Percentiles rank a stretch among this genome's conserved stretches.
These are phyloP conservation scores for Ceratocystis diversiconidia DNA, from an alignment of 2,329 filamentous ascomycete genomes.

Conservation along the genomic window DNA sequence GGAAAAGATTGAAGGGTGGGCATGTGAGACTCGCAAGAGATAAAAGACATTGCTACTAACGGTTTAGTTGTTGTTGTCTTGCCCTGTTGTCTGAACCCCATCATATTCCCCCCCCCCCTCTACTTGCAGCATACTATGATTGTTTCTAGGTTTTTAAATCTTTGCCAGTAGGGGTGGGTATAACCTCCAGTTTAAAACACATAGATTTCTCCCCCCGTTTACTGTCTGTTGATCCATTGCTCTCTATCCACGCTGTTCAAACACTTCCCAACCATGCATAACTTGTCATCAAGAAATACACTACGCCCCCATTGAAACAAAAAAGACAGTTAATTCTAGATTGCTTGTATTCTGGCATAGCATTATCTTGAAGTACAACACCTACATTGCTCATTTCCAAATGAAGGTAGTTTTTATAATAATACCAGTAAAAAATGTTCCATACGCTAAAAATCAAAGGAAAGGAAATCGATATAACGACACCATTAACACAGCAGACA, in stretches of 20 bases:
- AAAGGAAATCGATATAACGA: not conserved
- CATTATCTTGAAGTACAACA: not conserved
- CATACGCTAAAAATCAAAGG: not conserved
- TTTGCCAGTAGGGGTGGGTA: not conserved
- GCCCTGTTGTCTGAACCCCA: not conserved
- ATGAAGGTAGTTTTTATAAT: not conserved
- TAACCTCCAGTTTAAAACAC: constrained; percentile 1
- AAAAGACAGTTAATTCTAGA: too few relatives aligned
- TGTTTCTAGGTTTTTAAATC: not conserved
- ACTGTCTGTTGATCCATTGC: not conserved
- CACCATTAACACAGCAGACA: too few relatives aligned
- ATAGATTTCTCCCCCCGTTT: not conserved
- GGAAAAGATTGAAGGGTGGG: constrained; percentile 91
- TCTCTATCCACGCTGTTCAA: not conserved
- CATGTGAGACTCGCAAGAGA: constrained; percentile 72
- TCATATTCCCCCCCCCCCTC: not conserved
- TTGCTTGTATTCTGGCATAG: too few relatives aligned
- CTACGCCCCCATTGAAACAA: too few relatives aligned
- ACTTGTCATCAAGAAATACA: too few relatives aligned
- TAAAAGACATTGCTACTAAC: constrained; percentile 25
- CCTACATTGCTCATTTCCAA: not conserved
- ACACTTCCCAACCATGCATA: too few relatives aligned
- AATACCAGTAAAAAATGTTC: not conserved
- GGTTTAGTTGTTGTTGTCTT: not conserved
- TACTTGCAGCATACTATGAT: not conserved